These are phyloP conservation scores for Sphenostylis stenocarpa DNA, from an alignment of 306 rosid genomes.

Conservation along the genomic window DNA sequence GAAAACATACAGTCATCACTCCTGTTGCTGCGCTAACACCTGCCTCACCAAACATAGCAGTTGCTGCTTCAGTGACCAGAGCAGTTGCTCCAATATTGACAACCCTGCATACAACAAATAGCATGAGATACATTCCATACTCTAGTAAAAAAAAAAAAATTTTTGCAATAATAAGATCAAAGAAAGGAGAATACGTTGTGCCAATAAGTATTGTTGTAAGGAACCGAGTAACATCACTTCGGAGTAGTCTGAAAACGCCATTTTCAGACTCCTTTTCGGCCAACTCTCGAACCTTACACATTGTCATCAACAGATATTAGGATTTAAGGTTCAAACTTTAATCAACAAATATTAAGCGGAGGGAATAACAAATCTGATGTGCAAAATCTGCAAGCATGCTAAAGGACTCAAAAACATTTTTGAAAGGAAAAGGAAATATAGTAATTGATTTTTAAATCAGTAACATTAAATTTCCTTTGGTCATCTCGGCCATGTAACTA, in stretches of 20 bases:
- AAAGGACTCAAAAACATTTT: neutral
- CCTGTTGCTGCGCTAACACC: conserved; percentile 99
- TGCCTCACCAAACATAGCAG: conserved; percentile 95
- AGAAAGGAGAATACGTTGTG: conserved; percentile 79
- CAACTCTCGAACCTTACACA: conserved; percentile 71
- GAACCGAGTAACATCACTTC: conserved; percentile 92
- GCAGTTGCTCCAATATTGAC: conserved; percentile 99
- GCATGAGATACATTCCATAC: conserved; percentile 46
- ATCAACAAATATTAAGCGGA: conserved; percentile 10
- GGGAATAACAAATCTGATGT: conserved; percentile 1
- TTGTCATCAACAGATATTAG: conserved; percentile 28
- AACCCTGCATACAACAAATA: conserved; percentile 64
- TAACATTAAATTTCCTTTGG: conserved; percentile 6
- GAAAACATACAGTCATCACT: conserved; percentile 91
- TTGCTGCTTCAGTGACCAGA: conserved; percentile 90
- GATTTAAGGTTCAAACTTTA: conserved; percentile 28
- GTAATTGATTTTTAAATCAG: conserved; percentile 18
- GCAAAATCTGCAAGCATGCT: conserved; percentile 3
- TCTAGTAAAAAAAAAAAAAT: conserved; percentile 17
- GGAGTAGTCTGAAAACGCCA: conserved; percentile 88
- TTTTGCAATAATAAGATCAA: conserved; percentile 21
- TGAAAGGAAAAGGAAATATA: conserved; percentile 24
- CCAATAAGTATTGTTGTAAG: conserved; percentile 98
- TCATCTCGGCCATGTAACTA: neutral
- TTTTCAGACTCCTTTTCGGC: conserved; percentile 92